Percentiles rank a stretch among this genome's conserved stretches.
Conservation (phyloP, 2,329 filamentous ascomycete genomes). For the Orbilia oligospora region DNA sequence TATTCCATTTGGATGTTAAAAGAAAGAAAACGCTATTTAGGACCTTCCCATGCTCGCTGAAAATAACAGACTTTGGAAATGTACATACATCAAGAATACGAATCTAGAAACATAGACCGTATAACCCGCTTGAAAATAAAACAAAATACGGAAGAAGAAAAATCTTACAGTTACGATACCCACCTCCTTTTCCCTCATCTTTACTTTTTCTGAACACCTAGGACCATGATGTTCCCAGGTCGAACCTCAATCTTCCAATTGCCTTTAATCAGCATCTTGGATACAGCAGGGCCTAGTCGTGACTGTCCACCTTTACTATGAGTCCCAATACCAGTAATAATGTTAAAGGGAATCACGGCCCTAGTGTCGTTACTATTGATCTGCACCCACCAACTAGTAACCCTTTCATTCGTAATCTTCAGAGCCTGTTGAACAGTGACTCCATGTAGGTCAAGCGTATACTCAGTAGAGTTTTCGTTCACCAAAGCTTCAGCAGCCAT, state of each 20-base stretch:
- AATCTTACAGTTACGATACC: not conserved
- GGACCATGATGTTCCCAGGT: constrained; percentile 61
- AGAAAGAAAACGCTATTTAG: not conserved
- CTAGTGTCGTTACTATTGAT: constrained; percentile 52
- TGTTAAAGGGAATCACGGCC: constrained; percentile 61
- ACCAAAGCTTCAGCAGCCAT: constrained; percentile 61
- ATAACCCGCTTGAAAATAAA: not conserved
- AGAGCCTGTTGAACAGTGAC: constrained; percentile 62
- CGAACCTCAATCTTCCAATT: constrained; percentile 63
- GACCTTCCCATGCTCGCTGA: not conserved
- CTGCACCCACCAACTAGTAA: constrained; percentile 63
- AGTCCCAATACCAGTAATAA: constrained; percentile 63
- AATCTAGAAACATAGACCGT: not conserved
- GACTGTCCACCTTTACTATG: constrained; percentile 62
- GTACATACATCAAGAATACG: constrained; percentile 2
- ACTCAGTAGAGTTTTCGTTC: constrained; percentile 58
- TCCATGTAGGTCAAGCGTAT: constrained; percentile 63
- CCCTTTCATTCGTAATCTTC: constrained; percentile 63
- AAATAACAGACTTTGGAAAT: constrained; percentile 8
- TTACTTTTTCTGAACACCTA: constrained; percentile 57
- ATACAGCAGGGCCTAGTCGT: constrained; percentile 62
- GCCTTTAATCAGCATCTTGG: constrained; percentile 62
- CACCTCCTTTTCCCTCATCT: not conserved
- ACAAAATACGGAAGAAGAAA: not conserved
- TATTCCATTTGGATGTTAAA: not conserved